Evolutionary conservation across 805 yeast genomes (phyloP), one percentile per base, ranked within the genome.

Genomic region (Nakazawaea pomicola): DNA sequence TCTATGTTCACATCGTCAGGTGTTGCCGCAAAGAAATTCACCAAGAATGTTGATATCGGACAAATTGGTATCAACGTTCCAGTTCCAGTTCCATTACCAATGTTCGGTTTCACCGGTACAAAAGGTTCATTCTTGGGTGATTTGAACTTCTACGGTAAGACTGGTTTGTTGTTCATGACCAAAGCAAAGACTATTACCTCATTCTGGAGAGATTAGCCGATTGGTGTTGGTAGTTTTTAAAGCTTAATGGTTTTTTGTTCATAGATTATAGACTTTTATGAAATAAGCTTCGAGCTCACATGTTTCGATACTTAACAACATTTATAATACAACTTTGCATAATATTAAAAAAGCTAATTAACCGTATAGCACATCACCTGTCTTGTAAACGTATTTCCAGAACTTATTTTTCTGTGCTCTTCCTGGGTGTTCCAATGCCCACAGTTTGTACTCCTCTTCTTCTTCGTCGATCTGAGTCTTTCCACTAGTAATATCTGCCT

Each of bases 41-140:
- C 74, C 57, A 76, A 71, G 61, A 71, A 76, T 48, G 74, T 81
- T 46, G 84, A 80, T 46, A 76, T 81, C 43, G 90, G 90, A 24
- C 89, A 82, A 61, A 83, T 82, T 37, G 90, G 90, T 43, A 69
- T 82, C 53, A 82, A 82, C 53, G 88, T 82, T 31, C 89, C 90
- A 9, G 82, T 82, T 47, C 90, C 90, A 5, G 90, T 82, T 17
- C 90, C 90, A 35, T 65, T 83, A 58, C 89, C 90, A 46, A 79
- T 83, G 85, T 82, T 82, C 61, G 78, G 86, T 3, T 82, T 82
- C 67, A 83, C 90, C 9, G 90, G 90, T 23, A 77, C 76, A 58
- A 80, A 80, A 63, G 84, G 79, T 29, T 79, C 86, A 6, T 80
- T 83, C 73, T 68, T 81, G 49, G 90, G 90, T 27, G 89, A 83